Conservation (phyloP, 805 yeast species). For the Pichia paraexigua region DNA sequence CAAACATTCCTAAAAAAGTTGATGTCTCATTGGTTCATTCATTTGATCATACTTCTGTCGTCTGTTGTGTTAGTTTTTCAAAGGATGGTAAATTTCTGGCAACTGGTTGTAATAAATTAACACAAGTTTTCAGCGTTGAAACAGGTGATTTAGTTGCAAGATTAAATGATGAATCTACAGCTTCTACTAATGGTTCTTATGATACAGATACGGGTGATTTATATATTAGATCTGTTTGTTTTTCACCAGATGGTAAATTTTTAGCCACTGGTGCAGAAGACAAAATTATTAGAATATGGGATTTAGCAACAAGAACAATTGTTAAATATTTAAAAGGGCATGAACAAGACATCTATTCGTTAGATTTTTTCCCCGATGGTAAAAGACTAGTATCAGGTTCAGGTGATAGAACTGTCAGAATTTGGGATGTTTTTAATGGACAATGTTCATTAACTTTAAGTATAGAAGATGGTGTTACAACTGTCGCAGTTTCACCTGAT, state of each 20-base stretch:
- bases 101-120: constrained; percentile 93
- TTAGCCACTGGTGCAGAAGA: constrained; percentile 94
- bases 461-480: constrained; percentile 96
- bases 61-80: constrained; percentile 91
- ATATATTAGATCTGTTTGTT: constrained; percentile 91
- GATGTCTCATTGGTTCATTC: constrained; percentile 88
- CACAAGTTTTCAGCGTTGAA: constrained; percentile 88
- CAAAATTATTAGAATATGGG: constrained; percentile 92
- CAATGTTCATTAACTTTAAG: constrained; percentile 82
- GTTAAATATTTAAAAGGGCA: constrained; percentile 86
- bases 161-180: constrained; percentile 68
- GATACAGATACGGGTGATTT: constrained; percentile 71
- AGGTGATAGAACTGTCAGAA: constrained; percentile 92
- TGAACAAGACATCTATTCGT: constrained; percentile 94
- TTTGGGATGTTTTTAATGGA: constrained; percentile 90
- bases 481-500: constrained; percentile 95
- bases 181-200: constrained; percentile 35
- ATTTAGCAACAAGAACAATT: constrained; percentile 74
- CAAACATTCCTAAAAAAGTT: constrained; percentile 63
- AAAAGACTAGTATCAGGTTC: constrained; percentile 89
- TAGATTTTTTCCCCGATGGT: constrained; percentile 93
- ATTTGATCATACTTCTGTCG: constrained; percentile 88
- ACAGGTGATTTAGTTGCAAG: constrained; percentile 86
- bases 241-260: constrained; percentile 89
- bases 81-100: constrained; percentile 89